These are phyloP conservation scores for Narthecium ossifragum DNA, from an alignment of 106 monocot species.

Conservation along the genomic window DNA sequence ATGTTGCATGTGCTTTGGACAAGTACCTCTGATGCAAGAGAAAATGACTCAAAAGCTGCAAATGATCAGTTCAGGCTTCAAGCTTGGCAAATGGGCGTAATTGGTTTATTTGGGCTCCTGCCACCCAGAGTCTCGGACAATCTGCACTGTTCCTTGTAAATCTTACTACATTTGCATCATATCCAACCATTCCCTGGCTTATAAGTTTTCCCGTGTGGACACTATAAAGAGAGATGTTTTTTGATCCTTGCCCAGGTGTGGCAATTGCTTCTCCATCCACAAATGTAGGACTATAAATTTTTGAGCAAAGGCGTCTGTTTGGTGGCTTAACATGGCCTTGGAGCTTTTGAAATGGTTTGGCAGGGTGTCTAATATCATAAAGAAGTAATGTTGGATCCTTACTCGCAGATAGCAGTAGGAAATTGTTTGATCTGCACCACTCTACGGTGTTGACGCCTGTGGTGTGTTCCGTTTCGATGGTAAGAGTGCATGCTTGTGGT, in stretches of 20 bases:
- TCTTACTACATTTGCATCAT: conserved; percentile 33
- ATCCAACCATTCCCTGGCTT: conserved; percentile 30
- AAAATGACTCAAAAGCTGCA: no score
- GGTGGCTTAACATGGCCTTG: conserved; percentile 22
- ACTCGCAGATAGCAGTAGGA: conserved; percentile 29
- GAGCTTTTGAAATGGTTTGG: conserved; percentile 15
- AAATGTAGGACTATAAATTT: conserved; percentile 34
- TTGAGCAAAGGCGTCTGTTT: background rate
- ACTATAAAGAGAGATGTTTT: conserved; percentile 25
- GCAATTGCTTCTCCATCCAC: conserved; percentile 22
- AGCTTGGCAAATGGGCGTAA: background rate
- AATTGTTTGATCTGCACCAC: conserved; percentile 21
- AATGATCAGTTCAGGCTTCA: no score
- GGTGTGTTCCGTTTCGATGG: conserved; percentile 20
- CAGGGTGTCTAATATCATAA: conserved; percentile 32
- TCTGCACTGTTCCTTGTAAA: background rate
- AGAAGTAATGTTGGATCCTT: conserved; percentile 34
- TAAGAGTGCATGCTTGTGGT: conserved; percentile 21
- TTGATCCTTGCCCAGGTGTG: conserved; percentile 30
- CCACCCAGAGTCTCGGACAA: conserved; percentile 18
- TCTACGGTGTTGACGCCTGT: conserved; percentile 21
- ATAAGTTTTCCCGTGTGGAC: conserved; percentile 17
- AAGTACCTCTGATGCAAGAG: no score
- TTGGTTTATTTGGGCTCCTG: conserved; percentile 25
- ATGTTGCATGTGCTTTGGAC: no score